Base-by-base conservation (phyloP, 2,329 filamentous ascomycete genomes). In the Alternaria tenuissima region DNA sequence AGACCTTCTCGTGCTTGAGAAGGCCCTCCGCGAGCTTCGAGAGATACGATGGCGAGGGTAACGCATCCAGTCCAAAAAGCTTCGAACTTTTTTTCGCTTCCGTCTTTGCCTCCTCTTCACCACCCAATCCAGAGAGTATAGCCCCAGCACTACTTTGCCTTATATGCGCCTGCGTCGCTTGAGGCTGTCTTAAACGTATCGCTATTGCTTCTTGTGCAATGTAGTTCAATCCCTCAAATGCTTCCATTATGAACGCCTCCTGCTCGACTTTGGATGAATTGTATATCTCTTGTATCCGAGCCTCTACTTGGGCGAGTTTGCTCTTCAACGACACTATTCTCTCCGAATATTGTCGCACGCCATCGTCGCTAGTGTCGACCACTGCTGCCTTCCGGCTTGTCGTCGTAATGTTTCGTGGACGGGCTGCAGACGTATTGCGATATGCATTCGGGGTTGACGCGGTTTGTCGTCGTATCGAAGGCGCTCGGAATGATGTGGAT, bases 1-100 rank as follows among this genome's bases (percentile, higher is more conserved):
- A 91, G 48, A 97, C 89, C 61, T 90, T 88, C 4, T 90, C 88
- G 68, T 94, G 87, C 48, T 86, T 85, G 60, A 96, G 77, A 56
- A 97, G 86, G 38, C 85, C 82, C 76, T 91, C 91, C n/a, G 90
- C 88, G 14, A 85, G 78, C 22, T 80, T 76, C 12, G 85, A 85
- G 61, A 89, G 79, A 36, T 79, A 76, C 26, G 68, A 58, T 5
- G 73, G 70, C 11, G 74, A 66, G 5, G 76, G 74, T 3, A 78
- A 68, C 12, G 72, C 63, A 28, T 67, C 65, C 9, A 70, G 48
- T 8, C 65, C 63, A 30, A 69, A 44, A 1, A 63, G 52, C 47
- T 59, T 66, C 28, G 65, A 18, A 12, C 48, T 63, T 5, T 56
- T 55, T 39, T 47, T 66, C 34, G 26, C 54, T 24, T 55, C 51